Evolutionary conservation across 2,329 filamentous ascomycete species (phyloP), one percentile per base, ranked within the genome.

Genomic region (Cladosporium sp.): DNA sequence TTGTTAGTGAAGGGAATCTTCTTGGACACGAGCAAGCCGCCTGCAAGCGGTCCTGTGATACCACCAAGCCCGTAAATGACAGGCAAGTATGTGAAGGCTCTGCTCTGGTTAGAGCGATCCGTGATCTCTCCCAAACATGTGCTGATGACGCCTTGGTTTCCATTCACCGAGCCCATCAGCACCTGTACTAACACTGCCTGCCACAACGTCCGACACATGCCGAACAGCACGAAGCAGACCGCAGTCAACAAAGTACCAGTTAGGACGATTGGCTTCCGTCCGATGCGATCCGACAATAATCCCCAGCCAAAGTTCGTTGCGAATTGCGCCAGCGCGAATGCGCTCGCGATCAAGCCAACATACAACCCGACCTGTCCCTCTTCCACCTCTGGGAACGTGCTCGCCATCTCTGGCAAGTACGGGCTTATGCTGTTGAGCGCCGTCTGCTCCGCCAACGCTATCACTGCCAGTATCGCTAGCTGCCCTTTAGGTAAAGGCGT

Each of bases 381-480:
- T 23, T 90, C 85, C 23, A 97, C 89, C 67, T 91, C 91, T 1
- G 92, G 91, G 76, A 98, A 98, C 0, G 88, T 88, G 25, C 88
- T 86, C 1, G 93, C 89, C 94, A 99, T 98, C 71, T 93, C 87
- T 0, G 95, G 95, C 1, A 99, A 86, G 77, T 99, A 99, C 0
- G 95, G 95, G 13, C 90, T 91, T 73, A 99, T 97, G 25, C 93
- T 97, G 78, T 99, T 99, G 75, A 99, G 85, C 0, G 95, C 95
- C 0, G 94, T 98, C 82, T 99, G 95, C 76, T 99, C 95, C 63
- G 91, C 91, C 25, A 99, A 84, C 7, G 93, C 93, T 67, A 99
- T 91, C 69, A 97, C 81, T 1, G 94, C 94, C 36, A 99, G 82
- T 14, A 98, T 86, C 5, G 88, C 85, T 67, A 99, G 89, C 81